Conservation (phyloP, 139 green algal species). For the Picochlorum sp. region DNA sequence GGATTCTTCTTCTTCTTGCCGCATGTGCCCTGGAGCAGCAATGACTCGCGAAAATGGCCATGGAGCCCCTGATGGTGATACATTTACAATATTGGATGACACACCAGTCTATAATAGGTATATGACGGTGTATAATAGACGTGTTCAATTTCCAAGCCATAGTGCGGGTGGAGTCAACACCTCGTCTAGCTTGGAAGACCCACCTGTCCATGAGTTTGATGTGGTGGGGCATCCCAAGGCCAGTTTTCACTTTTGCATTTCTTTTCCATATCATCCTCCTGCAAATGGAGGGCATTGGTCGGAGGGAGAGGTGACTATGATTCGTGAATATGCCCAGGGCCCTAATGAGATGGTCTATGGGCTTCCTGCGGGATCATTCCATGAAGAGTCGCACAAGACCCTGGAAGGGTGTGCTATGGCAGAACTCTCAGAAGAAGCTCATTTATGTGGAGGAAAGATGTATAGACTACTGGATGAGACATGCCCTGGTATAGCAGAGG, state of each 20-base stretch:
- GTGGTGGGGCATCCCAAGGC: slow-evolving; percentile 63
- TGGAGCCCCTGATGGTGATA: background rate
- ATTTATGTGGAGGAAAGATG: slow-evolving; percentile 58
- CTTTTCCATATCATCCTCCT: slow-evolving; percentile 62
- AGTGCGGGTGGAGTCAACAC: too few relatives aligned
- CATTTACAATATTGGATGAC: slow-evolving; percentile 37
- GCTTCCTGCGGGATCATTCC: slow-evolving; percentile 62
- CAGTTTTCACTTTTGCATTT: slow-evolving; percentile 56
- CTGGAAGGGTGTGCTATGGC: slow-evolving; percentile 40
- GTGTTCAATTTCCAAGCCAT: slow-evolving; percentile 34
- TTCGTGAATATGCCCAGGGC: slow-evolving; percentile 65
- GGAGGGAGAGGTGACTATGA: slow-evolving; percentile 50
- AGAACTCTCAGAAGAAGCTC: slow-evolving; percentile 74
- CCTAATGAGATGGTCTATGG: slow-evolving; percentile 55
- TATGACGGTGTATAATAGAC: slow-evolving; percentile 50
- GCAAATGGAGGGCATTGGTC: slow-evolving; percentile 10
- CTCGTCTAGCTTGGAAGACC: too few relatives aligned
- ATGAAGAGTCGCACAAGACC: slow-evolving; percentile 45
- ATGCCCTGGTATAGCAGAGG: slow-evolving; percentile 55
- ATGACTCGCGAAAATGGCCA: background rate
- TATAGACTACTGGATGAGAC: slow-evolving; percentile 44
- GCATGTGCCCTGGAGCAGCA: too few relatives aligned
- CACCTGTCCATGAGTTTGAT: slow-evolving; percentile 56
- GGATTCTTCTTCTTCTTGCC: too few relatives aligned
- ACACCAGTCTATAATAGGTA: slow-evolving; percentile 38